A percentile compares a stretch with the other conserved stretches of the same genome.
phyloP scores from a whole-genome alignment of 179 eudicot species.

The Corrigiola litoralis region DNA sequence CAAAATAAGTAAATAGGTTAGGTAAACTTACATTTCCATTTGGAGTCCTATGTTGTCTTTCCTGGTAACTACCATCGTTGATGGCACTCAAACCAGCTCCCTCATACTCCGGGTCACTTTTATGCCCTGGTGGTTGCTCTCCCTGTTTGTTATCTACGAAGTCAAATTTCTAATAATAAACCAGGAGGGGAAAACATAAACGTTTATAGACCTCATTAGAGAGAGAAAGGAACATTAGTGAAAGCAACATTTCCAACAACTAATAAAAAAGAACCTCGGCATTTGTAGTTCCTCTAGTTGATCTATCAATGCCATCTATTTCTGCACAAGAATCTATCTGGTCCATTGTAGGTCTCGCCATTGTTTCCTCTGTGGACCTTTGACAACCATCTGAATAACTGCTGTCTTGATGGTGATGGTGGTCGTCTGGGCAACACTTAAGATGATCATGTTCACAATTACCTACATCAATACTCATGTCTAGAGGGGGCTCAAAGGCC shows the following conservation, averaged over 20 bases:
- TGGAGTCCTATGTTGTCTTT: conserved; percentile 14
- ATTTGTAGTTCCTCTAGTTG: conserved; percentile 11
- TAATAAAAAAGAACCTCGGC: conserved; percentile 30
- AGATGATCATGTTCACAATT: conserved; percentile 38
- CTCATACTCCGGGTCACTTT: conserved; percentile 18
- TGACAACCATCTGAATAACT: conserved; percentile 34
- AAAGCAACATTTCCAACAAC: not conserved
- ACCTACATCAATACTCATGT: conserved; percentile 62
- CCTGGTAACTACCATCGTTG: conserved; percentile 17
- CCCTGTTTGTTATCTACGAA: conserved; percentile 46
- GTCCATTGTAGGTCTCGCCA: conserved; percentile 18
- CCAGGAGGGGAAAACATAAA: not conserved
- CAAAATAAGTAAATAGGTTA: not conserved
- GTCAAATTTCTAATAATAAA: conserved; percentile 32
- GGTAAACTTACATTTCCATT: conserved; percentile 49
- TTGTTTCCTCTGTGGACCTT: conserved; percentile 27
- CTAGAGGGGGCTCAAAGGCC: conserved; percentile 95
- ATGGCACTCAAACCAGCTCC: conserved; percentile 26
- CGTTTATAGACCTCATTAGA: not conserved
- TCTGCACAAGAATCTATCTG: conserved; percentile 26
- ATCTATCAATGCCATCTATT: conserved; percentile 21
- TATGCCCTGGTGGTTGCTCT: conserved; percentile 22
- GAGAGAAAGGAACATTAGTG: not conserved
- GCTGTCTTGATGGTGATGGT: conserved; percentile 29
- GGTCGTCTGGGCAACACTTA: conserved; percentile 34